Evolutionary conservation across 805 yeast genomes (phyloP).

Genomic region (Kluyveromyces lactis): DNA sequence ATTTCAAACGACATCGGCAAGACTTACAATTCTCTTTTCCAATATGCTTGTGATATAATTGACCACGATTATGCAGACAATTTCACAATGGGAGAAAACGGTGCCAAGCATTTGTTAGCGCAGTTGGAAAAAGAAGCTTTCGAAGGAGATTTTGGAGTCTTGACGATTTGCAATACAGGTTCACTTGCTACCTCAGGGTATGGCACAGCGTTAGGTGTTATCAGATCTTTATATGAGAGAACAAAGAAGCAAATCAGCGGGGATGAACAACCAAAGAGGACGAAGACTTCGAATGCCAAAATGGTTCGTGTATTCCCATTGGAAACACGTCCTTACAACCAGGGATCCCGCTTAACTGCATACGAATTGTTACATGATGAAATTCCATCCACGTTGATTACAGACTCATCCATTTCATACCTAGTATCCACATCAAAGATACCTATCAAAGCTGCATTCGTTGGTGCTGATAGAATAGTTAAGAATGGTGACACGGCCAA

Average conservation of each 20-base stretch:
- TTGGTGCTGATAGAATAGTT: conserved; percentile 94
- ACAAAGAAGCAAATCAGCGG: conserved; percentile 25
- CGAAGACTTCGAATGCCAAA: conserved; percentile 31
- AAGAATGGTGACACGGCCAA: conserved; percentile 93
- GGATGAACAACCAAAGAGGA: conserved; percentile 20
- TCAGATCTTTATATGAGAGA: conserved; percentile 57
- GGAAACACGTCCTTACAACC: conserved; percentile 95
- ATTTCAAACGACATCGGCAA: conserved; percentile 24
- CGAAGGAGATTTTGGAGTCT: conserved; percentile 62
- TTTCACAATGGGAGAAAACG: conserved; percentile 68
- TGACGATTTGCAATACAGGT: conserved; percentile 95
- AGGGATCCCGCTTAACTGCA: conserved; percentile 90
- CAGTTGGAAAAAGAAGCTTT: conserved; percentile 40
- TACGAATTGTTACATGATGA: conserved; percentile 79
- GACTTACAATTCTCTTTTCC: conserved; percentile 27
- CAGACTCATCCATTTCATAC: conserved; percentile 88
- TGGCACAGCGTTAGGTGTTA: conserved; percentile 93
- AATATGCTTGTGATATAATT: conserved; percentile 48
- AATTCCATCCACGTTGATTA: conserved; percentile 80
- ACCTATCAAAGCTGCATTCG: conserved; percentile 82
- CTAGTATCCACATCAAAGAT: conserved; percentile 40
- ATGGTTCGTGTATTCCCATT: conserved; percentile 73
- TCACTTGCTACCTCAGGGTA: conserved; percentile 95
- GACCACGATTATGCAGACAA: conserved; percentile 77
- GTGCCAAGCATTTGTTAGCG: conserved; percentile 56